A percentile compares a stretch with the other conserved stretches of the same genome.
Evolutionary conservation across 2,329 filamentous ascomycete genomes (phyloP).

Genomic region (Helminthosporium solani): DNA sequence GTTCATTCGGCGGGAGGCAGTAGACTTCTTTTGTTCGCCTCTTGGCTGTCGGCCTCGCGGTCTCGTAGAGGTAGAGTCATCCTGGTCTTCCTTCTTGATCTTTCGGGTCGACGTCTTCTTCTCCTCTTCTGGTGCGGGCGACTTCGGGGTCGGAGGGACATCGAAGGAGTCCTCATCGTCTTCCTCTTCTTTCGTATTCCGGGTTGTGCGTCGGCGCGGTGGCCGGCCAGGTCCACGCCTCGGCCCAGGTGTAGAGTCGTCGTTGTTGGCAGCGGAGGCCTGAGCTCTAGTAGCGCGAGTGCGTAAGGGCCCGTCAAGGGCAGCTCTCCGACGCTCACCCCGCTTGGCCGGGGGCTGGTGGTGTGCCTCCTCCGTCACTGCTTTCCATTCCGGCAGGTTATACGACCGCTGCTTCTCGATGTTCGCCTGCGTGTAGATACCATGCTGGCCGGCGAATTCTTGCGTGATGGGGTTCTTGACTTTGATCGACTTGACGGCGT

Average conservation of each 20-base stretch:
- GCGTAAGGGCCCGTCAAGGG: conserved; percentile 32
- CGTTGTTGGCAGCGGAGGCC: conserved; percentile 27
- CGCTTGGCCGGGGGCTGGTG: conserved; percentile 91
- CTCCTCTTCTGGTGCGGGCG: conserved; percentile 45
- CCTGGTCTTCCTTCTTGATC: conserved; percentile 41
- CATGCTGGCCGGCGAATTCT: conserved; percentile 94
- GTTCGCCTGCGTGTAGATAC: conserved; percentile 95
- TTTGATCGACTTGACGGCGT: conserved; percentile 84
- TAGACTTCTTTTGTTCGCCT: conserved; percentile 59
- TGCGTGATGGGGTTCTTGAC: conserved; percentile 98
- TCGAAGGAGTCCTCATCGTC: conserved; percentile 31
- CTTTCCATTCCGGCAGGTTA: conserved; percentile 94
- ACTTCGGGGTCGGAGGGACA: conserved; percentile 46
- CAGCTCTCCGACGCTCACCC: conserved; percentile 69
- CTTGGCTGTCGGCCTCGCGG: conserved; percentile 21
- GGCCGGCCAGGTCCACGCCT: conserved; percentile 55
- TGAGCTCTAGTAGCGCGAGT: conserved; percentile 37
- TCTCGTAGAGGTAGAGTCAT: conserved; percentile 55
- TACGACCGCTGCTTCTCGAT: conserved; percentile 95
- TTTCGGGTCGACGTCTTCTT: conserved; percentile 34
- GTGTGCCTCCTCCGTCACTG: conserved; percentile 89
- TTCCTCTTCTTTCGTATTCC: conserved; percentile 27
- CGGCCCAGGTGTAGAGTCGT: conserved; percentile 39
- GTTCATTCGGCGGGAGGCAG: conserved; percentile 83
- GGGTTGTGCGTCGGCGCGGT: conserved; percentile 32